Evolutionary conservation across 768 basidiomycete genomes (phyloP).

Genomic region (Russula earlei): DNA sequence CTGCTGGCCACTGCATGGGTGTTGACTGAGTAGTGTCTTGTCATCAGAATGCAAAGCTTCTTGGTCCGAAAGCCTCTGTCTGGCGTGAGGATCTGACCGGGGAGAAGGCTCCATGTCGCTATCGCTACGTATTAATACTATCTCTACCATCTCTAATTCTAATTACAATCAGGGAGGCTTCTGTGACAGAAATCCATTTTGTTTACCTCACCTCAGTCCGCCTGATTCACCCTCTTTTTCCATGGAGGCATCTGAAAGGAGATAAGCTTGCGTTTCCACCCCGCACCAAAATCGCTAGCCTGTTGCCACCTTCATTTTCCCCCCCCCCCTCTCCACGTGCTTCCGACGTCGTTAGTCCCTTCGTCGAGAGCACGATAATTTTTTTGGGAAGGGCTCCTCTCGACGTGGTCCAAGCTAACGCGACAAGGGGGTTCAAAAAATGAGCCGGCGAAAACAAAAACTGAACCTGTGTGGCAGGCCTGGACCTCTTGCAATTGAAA

Average conservation of each 20-base stretch:
- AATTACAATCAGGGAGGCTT: neutral
- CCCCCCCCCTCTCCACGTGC: neutral
- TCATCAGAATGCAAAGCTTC: neutral
- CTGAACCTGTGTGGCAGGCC: neutral
- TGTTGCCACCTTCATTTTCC: neutral
- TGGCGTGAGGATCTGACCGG: neutral
- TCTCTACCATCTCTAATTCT: neutral
- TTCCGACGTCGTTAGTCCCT: neutral
- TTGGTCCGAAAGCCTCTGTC: too few species aligned
- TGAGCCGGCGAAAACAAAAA: neutral
- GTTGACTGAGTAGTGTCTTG: too few species aligned
- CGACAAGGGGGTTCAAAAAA: too few species aligned
- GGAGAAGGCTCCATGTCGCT: neutral
- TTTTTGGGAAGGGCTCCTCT: neutral
- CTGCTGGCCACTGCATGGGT: too few species aligned
- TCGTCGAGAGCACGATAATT: neutral
- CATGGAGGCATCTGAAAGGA: neutral
- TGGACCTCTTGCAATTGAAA: neutral
- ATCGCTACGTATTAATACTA: slow-evolving; percentile 1
- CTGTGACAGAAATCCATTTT: neutral
- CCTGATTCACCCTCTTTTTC: neutral
- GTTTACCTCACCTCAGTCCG: neutral
- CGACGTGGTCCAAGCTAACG: too few species aligned
- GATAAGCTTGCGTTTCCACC: neutral
- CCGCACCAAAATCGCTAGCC: neutral